Evolutionary conservation across 169 alveolate species (phyloP), one percentile per base, ranked within the genome.

Genomic region (Cryptosporidium meleagridis): DNA sequence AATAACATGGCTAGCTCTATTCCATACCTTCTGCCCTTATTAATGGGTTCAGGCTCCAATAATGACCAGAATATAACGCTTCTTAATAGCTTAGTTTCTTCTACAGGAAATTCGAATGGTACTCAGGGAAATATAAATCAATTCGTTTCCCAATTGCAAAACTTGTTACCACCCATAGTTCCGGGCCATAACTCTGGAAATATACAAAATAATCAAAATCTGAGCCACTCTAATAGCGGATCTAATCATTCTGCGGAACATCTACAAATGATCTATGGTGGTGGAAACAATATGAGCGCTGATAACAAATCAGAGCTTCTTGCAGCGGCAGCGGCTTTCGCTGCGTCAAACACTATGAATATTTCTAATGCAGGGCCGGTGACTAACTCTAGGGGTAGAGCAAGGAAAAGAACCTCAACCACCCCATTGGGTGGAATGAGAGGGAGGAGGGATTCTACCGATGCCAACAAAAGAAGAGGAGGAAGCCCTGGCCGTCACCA

Each of bases 271-370:
- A 59, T 80, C 18, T 80, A 80, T 39, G 89, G 89, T 45, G 84
- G 84, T 70, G 84, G 87, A 39, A 59, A 45, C 33, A 62, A 26
- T 62, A 59, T 80, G 62, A 53, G 75, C 68, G 75, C 89, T 45
- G 89, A 80, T 41, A 80, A 80, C 45, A 80, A 80, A 62, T 80
- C 89, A 12, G 89, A 80, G 55, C 67, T 80, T 9, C 75, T 80
- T 59, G 89, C 89, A 61, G 89, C 89, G 73, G 89, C 89, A 65
- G 89, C 89, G 75, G 89, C 89, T 18, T 80, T 80, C 48, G 89
- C 89, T 21, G 89, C 89, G 1, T 80, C 89, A 2, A 80, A 80
- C 26, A 41, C 75, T 7, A 23, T 80, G 68, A 80, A 80, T 58
- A 55, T 73, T 4, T 58, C 86, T 4, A 31, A 23, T 37, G 53